Evolutionary conservation across 305 asterid genomes (phyloP).

Genomic region (Fraxinus dipetala): DNA sequence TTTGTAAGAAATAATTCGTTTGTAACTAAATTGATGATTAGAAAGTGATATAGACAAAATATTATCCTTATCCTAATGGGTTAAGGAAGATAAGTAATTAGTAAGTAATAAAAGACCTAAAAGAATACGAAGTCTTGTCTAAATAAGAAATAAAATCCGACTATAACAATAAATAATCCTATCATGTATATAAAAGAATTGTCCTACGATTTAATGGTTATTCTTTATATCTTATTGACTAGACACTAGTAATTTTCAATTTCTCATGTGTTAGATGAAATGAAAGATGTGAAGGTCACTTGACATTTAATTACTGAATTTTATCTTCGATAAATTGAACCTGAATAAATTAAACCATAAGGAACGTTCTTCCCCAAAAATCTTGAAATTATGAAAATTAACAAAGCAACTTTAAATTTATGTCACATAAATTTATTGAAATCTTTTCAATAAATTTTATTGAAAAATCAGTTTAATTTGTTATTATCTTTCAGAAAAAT

Average conservation of each 20-base stretch:
- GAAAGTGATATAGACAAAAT: not conserved
- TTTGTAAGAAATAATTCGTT: not conserved
- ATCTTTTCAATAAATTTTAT: not conserved
- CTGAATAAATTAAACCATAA: not conserved
- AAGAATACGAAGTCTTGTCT: not conserved
- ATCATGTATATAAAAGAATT: not conserved
- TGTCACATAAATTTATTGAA: not conserved
- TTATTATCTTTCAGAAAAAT: not conserved
- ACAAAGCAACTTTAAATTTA: not conserved
- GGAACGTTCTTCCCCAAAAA: not conserved
- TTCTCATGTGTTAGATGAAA: not conserved
- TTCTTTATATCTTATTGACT: not conserved
- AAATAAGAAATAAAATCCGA: not conserved
- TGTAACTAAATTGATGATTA: not conserved
- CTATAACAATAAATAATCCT: not conserved
- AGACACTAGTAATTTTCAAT: not conserved
- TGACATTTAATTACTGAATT: not conserved
- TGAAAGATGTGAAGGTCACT: not conserved
- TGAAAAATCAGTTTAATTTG: not conserved
- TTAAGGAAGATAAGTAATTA: not conserved
- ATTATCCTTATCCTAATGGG: not conserved
- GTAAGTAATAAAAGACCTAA: not conserved
- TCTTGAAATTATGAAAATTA: not conserved
- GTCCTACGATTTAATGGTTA: not conserved
- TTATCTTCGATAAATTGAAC: not conserved